Base-by-base conservation (phyloP, 1,284 basidiomycete species). In the Tilletia indica region DNA sequence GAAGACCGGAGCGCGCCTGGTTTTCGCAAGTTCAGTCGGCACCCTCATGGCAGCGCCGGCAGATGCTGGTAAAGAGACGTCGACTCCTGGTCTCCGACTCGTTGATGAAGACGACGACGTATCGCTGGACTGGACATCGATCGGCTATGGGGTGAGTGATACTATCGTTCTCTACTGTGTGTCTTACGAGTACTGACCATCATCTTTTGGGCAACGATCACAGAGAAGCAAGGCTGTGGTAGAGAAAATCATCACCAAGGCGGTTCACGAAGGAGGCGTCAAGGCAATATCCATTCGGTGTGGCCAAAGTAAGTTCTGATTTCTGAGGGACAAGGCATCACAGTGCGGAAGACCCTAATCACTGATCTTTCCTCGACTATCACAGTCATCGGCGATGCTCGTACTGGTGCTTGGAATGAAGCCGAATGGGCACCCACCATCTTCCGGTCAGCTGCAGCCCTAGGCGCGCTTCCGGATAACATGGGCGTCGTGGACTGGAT, bases 401-500 rank as follows among this genome's bases (percentile, higher is more conserved):
- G 61, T n/a, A 39, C 61, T 19, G 61, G 61, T 21, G 31, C 61
- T 6, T 64, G 61, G 61, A 64, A 64, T 16, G 34, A 25, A 9
- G 16, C 31, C 4, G 61, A 64, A n/a, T 64, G 61, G 61, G 61
- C 61, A 21, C 61, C 61, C 34, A 8, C 31, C 19, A 21, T 64
- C 36, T 42, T 64, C 61, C 61, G 61, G 5, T 64, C 61, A 6
- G 61, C 61, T 6, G 36, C 11, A 21, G 31, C 61, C 14, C 61
- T 64, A 31, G 36, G 61, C 16, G 31, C 6, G 9, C 34, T 64
- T 9, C 61, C 61, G 25, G 61, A 38, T 36, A n/a, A 64, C 38
- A 31, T 64, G 12, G 61, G 61, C 38, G 3, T 64, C 38, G 61
- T 39, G 5, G 61, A 64, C 61, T 64, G 61, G 61, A 64, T 64